Evolutionary conservation across 1,284 basidiomycete genomes (phyloP).

Genomic region (Irpex sp.): DNA sequence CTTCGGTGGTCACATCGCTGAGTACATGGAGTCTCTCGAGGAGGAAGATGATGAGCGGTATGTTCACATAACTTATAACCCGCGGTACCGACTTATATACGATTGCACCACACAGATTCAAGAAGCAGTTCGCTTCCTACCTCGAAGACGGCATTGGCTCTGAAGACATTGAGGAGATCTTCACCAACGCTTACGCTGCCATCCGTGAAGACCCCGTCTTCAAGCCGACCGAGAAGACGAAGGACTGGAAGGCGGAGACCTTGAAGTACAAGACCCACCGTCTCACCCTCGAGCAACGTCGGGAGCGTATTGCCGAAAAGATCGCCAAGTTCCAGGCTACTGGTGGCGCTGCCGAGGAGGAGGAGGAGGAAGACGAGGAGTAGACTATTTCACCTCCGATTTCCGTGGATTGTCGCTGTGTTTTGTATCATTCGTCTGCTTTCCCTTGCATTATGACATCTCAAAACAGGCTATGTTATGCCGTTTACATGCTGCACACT

Average conservation of each 20-base stretch:
- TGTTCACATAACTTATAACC: not conserved
- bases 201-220: constrained; percentile 95
- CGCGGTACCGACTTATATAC: too few species aligned
- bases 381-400: constrained; percentile 30
- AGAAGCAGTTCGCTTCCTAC: constrained; percentile 97
- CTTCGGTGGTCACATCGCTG: constrained; percentile 95
- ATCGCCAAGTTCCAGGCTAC: constrained; percentile 82
- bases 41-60: constrained; percentile 92
- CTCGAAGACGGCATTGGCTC: constrained; percentile 95
- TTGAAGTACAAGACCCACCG: constrained; percentile 71
- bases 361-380: constrained; percentile 49
- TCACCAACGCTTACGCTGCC: constrained; percentile 84
- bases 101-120: constrained; percentile 61
- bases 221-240: constrained; percentile 89
- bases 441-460: constrained; percentile 15
- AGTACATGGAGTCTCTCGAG: constrained; percentile 99
- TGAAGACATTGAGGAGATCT: constrained; percentile 98
- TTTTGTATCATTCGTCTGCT: constrained; percentile 9
- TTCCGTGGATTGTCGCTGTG: constrained; percentile 14
- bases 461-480: constrained; percentile 18
- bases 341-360: constrained; percentile 42
- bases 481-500: constrained; percentile 13
- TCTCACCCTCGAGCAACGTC: constrained; percentile 80
- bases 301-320: constrained; percentile 75
- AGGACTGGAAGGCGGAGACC: constrained; percentile 90